phyloP scores from a whole-genome alignment of 2,329 filamentous ascomycete species.

The Epichloe brachyelytri region DNA sequence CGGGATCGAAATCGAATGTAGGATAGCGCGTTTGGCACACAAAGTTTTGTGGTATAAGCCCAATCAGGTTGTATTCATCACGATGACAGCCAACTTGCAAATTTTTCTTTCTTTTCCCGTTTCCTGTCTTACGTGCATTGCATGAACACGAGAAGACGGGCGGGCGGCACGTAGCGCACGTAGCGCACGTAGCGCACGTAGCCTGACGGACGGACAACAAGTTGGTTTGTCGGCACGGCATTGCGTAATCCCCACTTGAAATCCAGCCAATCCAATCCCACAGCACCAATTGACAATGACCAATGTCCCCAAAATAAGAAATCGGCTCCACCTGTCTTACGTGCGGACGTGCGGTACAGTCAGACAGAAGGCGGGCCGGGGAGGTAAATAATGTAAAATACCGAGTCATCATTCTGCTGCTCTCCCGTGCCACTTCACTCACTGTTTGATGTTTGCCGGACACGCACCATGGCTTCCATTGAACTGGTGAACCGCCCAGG shows the following conservation, averaged over 20 bases:
- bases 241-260: background rate
- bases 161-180: too few species aligned
- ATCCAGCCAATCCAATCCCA: conserved; percentile 18
- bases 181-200: too few species aligned
- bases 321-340: background rate
- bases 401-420: background rate
- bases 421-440: background rate
- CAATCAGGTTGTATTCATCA: too few species aligned
- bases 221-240: background rate
- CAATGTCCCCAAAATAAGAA: background rate
- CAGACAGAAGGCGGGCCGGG: background rate
- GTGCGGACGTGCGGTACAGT: background rate
- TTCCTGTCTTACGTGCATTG: background rate
- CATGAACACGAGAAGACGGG: background rate
- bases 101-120: too few species aligned
- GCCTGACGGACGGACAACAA: too few species aligned
- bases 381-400: background rate
- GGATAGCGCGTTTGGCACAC: background rate
- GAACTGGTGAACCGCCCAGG: conserved; percentile 36
- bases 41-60: too few species aligned
- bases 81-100: too few species aligned
- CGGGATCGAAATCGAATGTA: background rate
- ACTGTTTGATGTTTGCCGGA: background rate
- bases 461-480: conserved; percentile 34
- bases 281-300: conserved; percentile 21